Conservation (phyloP, 495 filamentous ascomycete genomes). For the Xylaria castorea region DNA sequence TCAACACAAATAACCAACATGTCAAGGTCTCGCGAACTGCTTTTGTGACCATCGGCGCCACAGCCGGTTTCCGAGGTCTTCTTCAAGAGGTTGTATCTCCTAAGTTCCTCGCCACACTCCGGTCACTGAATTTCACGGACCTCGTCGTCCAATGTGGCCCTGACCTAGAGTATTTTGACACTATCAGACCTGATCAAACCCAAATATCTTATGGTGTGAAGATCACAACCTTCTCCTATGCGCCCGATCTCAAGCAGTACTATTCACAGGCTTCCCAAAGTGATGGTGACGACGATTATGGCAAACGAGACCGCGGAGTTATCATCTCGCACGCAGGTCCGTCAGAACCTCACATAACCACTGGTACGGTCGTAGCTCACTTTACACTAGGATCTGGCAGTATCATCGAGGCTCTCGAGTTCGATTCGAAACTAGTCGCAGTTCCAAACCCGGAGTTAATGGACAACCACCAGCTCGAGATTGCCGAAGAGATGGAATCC, state of each 20-base stretch:
- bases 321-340: conserved; percentile 90
- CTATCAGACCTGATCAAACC: conserved; percentile 24
- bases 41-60: conserved; percentile 92
- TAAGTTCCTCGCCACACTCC: conserved; percentile 65
- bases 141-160: conserved; percentile 81
- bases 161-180: conserved; percentile 44
- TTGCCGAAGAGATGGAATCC: conserved; percentile 73
- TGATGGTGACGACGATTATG: conserved; percentile 22
- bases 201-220: conserved; percentile 19
- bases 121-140: conserved; percentile 62
- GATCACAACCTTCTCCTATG: conserved; percentile 35
- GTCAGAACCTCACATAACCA: conserved; percentile 28
- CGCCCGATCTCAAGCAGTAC: conserved; percentile 24
- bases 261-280: conserved; percentile 21
- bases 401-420: conserved; percentile 80
- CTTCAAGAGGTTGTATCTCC: conserved; percentile 68
- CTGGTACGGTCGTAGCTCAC: conserved; percentile 12
- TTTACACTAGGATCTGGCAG: conserved; percentile 75
- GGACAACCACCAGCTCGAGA: conserved; percentile 90
- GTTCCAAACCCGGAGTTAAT: conserved; percentile 85
- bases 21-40: conserved; percentile 11
- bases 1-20: neutral
- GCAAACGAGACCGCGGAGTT: conserved; percentile 52
- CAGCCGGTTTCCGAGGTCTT: conserved; percentile 78
- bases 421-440: conserved; percentile 73